Base-by-base conservation (phyloP, 2,329 filamentous ascomycete species). In the Colletotrichum gigasporum region DNA sequence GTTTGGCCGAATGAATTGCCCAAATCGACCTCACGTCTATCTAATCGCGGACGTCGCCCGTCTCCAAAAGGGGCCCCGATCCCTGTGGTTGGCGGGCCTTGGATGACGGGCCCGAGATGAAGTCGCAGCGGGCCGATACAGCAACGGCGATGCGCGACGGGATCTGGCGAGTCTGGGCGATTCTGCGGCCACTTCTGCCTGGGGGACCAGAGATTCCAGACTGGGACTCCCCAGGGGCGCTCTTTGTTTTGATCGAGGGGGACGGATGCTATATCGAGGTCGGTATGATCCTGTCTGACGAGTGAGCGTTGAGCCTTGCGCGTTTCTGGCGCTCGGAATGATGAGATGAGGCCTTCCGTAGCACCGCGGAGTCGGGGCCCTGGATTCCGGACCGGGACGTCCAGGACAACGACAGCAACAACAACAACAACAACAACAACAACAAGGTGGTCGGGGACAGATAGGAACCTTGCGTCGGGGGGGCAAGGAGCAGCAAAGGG, bases 341-440 rank as follows among this genome's bases (percentile, higher is more conserved):
- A 39, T 44, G 55, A 16, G 60, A 53, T 18, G 32, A 48, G 55
- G 45, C 47, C 55, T 32, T 24, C 54, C 37, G 55, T 47, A 28
- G 39, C 24, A 22, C 39, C 24, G 39, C 47, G 24, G 41, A 32
- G 22, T 24, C 22, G 26, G 37, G 53, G 35, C 28, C 26, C 30
- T 32, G 24, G 9, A 22, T 52, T n/a, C 44, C 59, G 37, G 34
- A 3, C 7, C 18, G 12, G 18, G 28, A 18, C 54, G 14, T 24
- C 28, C 24, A 35, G 18, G 16, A 18, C 37, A 6, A 11, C 12
- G 12, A 22, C 7, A 35, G n/a, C 39, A 24, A n/a, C n/a, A n/a
- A n/a, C n/a, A n/a, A n/a, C n/a, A n/a, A n/a, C n/a, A n/a, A n/a
- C n/a, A n/a, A n/a, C n/a, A n/a, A n/a, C n/a, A n/a, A n/a, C n/a